A percentile compares a stretch with the other conserved stretches of the same genome.
Evolutionary conservation across 768 basidiomycete species (phyloP).

Genomic region (Udeniomyces megalosporus): DNA sequence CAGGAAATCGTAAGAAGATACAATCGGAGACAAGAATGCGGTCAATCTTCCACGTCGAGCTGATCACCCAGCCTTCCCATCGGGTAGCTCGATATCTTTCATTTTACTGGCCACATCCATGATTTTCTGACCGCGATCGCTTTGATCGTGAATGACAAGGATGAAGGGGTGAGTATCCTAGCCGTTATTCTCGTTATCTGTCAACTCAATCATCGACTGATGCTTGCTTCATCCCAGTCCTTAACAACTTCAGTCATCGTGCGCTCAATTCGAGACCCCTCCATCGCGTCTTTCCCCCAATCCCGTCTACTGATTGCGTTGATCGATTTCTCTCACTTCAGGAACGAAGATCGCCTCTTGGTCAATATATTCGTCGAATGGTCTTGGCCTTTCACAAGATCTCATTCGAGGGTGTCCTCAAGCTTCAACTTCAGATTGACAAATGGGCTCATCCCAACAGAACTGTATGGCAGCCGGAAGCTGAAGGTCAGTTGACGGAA

Average conservation of each 20-base stretch:
- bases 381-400: conserved; percentile 58
- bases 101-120: conserved; percentile 3
- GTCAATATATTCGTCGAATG: conserved; percentile 63
- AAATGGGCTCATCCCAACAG: conserved; percentile 36
- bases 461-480: conserved; percentile 40
- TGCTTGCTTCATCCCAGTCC: background rate
- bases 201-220: background rate
- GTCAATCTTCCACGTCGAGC: background rate
- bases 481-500: conserved; percentile 36
- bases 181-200: background rate
- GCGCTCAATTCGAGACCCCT: background rate
- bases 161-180: conserved; percentile 36
- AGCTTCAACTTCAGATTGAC: conserved; percentile 48
- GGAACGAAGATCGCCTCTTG: conserved; percentile 62
- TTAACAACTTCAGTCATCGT: background rate
- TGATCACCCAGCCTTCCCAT: background rate
- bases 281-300: background rate
- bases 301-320: background rate
- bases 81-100: background rate
- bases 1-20: background rate
- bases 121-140: conserved; percentile 37
- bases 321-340: conserved; percentile 22
- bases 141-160: conserved; percentile 44
- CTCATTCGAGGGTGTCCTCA: conserved; percentile 53
- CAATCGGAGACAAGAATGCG: background rate